Percentiles rank a stretch among this genome's conserved stretches.
Conservation (phyloP, 208 protist species). For the Crithidia fasciculata region DNA sequence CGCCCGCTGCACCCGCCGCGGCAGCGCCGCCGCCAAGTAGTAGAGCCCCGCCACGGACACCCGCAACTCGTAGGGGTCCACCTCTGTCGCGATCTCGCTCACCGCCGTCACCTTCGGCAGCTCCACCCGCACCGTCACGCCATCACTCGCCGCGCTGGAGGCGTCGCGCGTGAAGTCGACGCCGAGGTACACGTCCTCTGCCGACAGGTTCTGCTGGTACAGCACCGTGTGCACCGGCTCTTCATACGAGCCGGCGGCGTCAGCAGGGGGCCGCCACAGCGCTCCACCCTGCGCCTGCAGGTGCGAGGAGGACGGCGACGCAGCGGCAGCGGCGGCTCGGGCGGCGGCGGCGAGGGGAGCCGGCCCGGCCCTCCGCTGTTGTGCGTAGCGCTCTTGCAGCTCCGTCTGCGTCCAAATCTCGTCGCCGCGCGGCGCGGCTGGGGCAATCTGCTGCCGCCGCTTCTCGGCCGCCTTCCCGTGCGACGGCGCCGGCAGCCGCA, state of each 20-base stretch:
- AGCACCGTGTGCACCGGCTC: slow-evolving; percentile 79
- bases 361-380: slow-evolving; percentile 23
- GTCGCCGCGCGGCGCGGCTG: slow-evolving; percentile 50
- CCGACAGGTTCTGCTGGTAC: slow-evolving; percentile 77
- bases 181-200: slow-evolving; percentile 88
- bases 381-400: slow-evolving; percentile 38
- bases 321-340: slow-evolving; percentile 8
- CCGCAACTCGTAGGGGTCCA: slow-evolving; percentile 67
- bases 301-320: background rate
- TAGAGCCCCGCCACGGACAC: slow-evolving; percentile 61
- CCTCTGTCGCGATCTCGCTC: slow-evolving; percentile 59
- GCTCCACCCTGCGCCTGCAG: slow-evolving; percentile 4
- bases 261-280: slow-evolving; percentile 27
- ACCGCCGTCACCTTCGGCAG: slow-evolving; percentile 56
- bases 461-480: slow-evolving; percentile 53
- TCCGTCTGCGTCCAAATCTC: slow-evolving; percentile 89
- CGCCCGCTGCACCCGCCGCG: slow-evolving; percentile 55
- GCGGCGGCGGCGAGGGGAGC: slow-evolving; percentile 18
- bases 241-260: slow-evolving; percentile 21
- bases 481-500: slow-evolving; percentile 73
- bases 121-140: slow-evolving; percentile 77
- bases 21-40: slow-evolving; percentile 68
- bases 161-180: slow-evolving; percentile 72
- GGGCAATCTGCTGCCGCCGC: slow-evolving; percentile 24
- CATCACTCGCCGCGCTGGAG: slow-evolving; percentile 60